Conservation (phyloP, 1,284 basidiomycete species). For the Ustilago sp. region DNA sequence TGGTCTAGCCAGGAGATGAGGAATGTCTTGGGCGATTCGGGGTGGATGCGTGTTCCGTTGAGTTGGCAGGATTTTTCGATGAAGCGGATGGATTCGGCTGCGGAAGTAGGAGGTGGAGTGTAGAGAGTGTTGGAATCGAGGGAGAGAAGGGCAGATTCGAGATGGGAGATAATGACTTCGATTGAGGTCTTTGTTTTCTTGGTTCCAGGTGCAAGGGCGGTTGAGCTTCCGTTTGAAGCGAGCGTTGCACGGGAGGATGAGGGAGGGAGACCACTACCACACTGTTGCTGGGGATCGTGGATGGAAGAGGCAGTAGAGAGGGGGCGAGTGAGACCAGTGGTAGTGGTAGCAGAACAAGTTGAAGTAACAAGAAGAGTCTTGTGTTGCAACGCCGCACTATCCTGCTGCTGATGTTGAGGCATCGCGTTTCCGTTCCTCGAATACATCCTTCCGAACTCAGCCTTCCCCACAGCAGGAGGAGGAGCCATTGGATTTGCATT, state of each 20-base stretch:
- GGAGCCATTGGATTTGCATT: constrained; percentile 55
- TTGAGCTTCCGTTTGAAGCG: constrained; percentile 34
- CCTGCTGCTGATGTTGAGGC: constrained; percentile 5
- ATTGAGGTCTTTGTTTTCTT: constrained; percentile 46
- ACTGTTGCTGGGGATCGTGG: constrained; percentile 12
- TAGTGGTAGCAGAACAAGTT: not conserved
- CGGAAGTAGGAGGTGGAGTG: constrained; percentile 70
- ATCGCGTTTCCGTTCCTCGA: constrained; percentile 29
- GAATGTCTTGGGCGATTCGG: constrained; percentile 83
- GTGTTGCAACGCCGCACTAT: constrained; percentile 33
- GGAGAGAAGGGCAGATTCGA: constrained; percentile 79
- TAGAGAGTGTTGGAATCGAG: constrained; percentile 76
- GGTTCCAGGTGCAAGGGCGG: constrained; percentile 23
- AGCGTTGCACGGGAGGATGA: constrained; percentile 37
- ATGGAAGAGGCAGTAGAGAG: constrained; percentile 19
- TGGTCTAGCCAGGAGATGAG: constrained; percentile 98
- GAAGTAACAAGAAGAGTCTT: constrained; percentile 52
- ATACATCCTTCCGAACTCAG: constrained; percentile 42
- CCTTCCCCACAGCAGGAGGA: constrained; percentile 3
- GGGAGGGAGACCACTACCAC: not conserved
- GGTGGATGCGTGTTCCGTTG: constrained; percentile 71
- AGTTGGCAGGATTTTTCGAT: constrained; percentile 46
- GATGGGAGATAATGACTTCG: constrained; percentile 74
- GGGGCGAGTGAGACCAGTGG: constrained; percentile 9
- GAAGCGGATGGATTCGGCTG: constrained; percentile 26